Evolutionary conservation across 2,329 filamentous ascomycete genomes (phyloP), one percentile per base, ranked within the genome.

Genomic region (Pseudogymnoascus sp.): DNA sequence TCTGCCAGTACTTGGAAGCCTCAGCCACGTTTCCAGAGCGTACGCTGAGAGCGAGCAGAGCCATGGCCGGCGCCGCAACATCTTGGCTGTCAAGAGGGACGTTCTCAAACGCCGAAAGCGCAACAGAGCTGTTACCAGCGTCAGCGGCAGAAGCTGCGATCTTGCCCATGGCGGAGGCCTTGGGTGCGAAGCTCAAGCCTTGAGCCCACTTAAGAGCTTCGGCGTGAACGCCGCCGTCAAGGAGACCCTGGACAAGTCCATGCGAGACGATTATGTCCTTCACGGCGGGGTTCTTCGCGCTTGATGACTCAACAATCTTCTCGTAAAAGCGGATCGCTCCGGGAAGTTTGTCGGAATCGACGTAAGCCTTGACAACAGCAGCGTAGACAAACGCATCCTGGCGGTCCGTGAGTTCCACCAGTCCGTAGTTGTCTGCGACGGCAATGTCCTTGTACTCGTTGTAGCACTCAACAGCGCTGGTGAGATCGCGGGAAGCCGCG

Each of bases 381-480:
- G 92, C 91, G 71, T 99, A 97, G 5, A 97, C 88, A 66, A 91
- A 82, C 29, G 87, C 85, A 72, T 97, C 93, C 58, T 89, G 81
- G 59, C 92, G 87, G 65, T 88, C 82, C 55, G 87, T 80, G 8
- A 92, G 78, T 15, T 83, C 83, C 55, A 86, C 79, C 63, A 85
- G 79, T 62, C 92, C 92, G 39, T 82, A 84, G 73, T 97, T 89
- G 72, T 94, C 84, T 39, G 88, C 86, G 60, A 97, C 85, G n/a
- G 93, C 92, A 42, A 97, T 80, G 52, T 85, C 84, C 71, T 91
- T 91, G 80, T 97, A 97, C 75, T 96, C 90, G 66, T 95, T 93
- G 77, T 97, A 99, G 75, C 91, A 92, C 73, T 96, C 92, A 5
- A 97, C 90, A 18, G 92, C 94, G 68, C 89, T 95, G 69, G 87